phyloP scores from a whole-genome alignment of 345 rosid genomes.

The Salix suchowensis region DNA sequence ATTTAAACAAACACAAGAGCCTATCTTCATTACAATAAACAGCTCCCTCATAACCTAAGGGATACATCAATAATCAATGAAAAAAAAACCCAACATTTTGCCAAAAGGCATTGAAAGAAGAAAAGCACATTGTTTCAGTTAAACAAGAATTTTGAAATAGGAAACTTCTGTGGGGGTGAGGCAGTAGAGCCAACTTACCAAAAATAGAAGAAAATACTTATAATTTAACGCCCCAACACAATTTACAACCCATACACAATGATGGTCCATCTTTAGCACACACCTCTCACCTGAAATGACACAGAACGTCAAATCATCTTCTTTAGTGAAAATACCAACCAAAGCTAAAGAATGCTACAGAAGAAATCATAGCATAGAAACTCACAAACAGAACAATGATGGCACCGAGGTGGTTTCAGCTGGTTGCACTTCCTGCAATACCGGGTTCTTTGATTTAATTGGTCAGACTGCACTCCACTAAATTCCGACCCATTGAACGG shows the following conservation, averaged over 20 bases:
- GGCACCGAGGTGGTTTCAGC: slow-evolving; percentile 89
- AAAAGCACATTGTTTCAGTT: not conserved
- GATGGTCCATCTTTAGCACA: slow-evolving; percentile 94
- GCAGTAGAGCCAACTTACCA: slow-evolving; percentile 52
- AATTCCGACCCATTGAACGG: slow-evolving; percentile 61
- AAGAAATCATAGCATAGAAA: not conserved
- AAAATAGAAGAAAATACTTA: slow-evolving; percentile 88
- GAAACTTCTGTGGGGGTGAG: not conserved
- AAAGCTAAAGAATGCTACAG: not conserved
- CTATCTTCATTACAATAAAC: not conserved
- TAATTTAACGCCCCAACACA: slow-evolving; percentile 95
- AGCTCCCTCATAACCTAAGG: not conserved
- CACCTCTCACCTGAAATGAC: slow-evolving; percentile 74
- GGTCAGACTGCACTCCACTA: slow-evolving; percentile 49
- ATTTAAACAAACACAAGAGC: not conserved
- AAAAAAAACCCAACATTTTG: not conserved
- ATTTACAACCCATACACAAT: slow-evolving; percentile 99
- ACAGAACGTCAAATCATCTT: slow-evolving; percentile 19
- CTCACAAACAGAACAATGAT: slow-evolving; percentile 97
- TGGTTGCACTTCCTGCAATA: slow-evolving; percentile 90
- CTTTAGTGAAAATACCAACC: not conserved
- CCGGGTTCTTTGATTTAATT: slow-evolving; percentile 56
- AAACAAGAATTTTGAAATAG: not conserved
- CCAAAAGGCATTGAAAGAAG: not conserved
- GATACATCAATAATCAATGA: not conserved